Base-by-base conservation (phyloP, 2,329 filamentous ascomycete genomes). In the Zymoseptoria crescenta region DNA sequence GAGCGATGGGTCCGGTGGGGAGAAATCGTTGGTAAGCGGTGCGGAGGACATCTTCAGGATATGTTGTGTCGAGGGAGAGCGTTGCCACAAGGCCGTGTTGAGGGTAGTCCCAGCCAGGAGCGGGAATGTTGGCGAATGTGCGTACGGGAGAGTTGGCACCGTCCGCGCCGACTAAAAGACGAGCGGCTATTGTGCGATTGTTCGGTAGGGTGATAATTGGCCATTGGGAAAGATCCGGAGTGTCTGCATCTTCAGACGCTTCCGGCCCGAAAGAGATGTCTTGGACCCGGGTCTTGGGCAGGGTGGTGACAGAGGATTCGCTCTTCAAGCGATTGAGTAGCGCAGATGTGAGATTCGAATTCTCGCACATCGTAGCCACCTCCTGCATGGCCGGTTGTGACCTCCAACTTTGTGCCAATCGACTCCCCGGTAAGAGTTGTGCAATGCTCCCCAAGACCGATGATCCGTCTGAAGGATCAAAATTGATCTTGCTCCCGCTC, bases 311-410 rank as follows among this genome's bases (percentile, higher is more conserved):
- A 5, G 73, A 78, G 65, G 88, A 83, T 8, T 87, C 80, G 10
- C 61, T 24, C 16, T 66, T 61, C 19, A 72, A 48, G 4, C 61
- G 58, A n/a, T 63, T 58, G 55, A 96, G 75, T 7, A 99, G 80
- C 0, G 85, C 91, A 0, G 87, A 87, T 2, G 90, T 91, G 35
- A 96, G 80, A 72, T 99, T 97, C 30, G 87, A 74, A 73, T 97
- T 99, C 79, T 99, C 95, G 49, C 87, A 89, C 93, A 99, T 99
- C 72, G 94, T 96, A 8, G 94, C 94, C 65, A 99, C 91, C 62
- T 9, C 53, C 61, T 16, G 57, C 56, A 55, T 68, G 7, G 57
- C 62, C 52, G 59, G 55, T 50, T 68, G 65, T 35, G 62, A 63
- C 49, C 59, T 66, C 50, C 61, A 60, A 48, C 64, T 66, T 21